These are phyloP conservation scores for Fusarium austroafricanum DNA, from an alignment of 2,329 filamentous ascomycete genomes.

Conservation along the genomic window DNA sequence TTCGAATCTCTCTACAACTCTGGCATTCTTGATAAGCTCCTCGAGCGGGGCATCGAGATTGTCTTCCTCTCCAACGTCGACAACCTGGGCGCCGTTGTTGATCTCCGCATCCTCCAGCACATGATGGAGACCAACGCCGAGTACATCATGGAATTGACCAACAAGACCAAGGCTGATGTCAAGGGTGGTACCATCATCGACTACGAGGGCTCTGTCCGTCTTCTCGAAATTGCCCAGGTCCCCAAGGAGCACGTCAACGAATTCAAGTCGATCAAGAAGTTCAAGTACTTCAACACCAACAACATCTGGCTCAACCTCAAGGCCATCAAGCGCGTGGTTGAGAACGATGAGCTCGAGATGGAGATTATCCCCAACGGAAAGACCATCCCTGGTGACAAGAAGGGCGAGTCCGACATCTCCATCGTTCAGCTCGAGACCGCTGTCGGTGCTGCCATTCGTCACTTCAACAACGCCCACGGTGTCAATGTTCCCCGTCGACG, in stretches of 20 bases:
- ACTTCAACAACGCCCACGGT: constrained; percentile 98
- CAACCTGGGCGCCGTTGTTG: constrained; percentile 97
- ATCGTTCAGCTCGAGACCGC: constrained; percentile 99
- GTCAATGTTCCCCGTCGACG: constrained; percentile 98
- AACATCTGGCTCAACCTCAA: constrained; percentile 99
- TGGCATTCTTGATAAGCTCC: constrained; percentile 94
- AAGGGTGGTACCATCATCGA: constrained; percentile 99
- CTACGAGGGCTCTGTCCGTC: constrained; percentile 95
- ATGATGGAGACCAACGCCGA: constrained; percentile 98
- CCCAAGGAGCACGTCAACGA: constrained; percentile 99
- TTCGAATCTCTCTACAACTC: constrained; percentile 99
- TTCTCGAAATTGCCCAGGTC: constrained; percentile 98
- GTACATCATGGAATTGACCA: constrained; percentile 99
- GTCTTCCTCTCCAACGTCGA: constrained; percentile 99
- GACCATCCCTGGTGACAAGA: constrained; percentile 98
- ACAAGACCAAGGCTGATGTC: constrained; percentile 99
- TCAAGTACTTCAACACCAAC: constrained; percentile 99
- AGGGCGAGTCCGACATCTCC: constrained; percentile 97
- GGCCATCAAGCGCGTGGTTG: constrained; percentile 97
- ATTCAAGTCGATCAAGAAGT: constrained; percentile 99
- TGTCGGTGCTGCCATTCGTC: constrained; percentile 96
- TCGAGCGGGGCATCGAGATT: constrained; percentile 95
- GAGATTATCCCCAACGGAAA: constrained; percentile 99
- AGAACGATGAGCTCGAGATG: constrained; percentile 98
- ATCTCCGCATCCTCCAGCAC: constrained; percentile 98